Evolutionary conservation across 2,329 filamentous ascomycete genomes (phyloP), one percentile per base, ranked within the genome.

Genomic region (Nigrospora osmanthi): DNA sequence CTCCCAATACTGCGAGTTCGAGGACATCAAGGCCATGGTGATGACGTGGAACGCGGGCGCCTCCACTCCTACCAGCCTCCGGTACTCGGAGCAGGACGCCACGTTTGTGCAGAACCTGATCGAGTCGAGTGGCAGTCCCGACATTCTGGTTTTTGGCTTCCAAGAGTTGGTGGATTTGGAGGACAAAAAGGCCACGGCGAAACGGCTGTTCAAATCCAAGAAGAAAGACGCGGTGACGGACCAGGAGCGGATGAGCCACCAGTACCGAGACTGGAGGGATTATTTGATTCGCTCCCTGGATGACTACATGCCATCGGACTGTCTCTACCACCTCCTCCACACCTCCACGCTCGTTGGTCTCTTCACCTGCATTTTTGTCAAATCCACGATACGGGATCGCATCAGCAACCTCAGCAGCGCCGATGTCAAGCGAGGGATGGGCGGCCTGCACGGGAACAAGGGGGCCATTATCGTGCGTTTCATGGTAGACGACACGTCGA

Each of bases 111-210:
- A 82, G 52, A 81, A 91, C 46, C 75, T 95, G 14, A 72, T 98
- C 23, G 78, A 83, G 51, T 79, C 78, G n/a, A 83, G 85, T 49
- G 78, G 84, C 35, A 81, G 85, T 9, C 89, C 93, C 0, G 93
- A 97, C 54, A 89, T 98, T 41, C 68, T 97, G 3, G 80, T 97
- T 1, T 98, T 98, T 70, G 91, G 90, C 1, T 98, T 98, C 63
- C 93, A 98, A 64, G 93, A 98, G 65, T 75, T 98, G n/a, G 93
- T 98, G 4, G 93, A 98, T 59, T 73, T 98, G 9, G 93, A 98
- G 63, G 88, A 98, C 67, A 97, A 97, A 69, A 94, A 90, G 54
- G 86, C 94, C 42, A 97, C 91, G 17, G 93, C 93, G n/a, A 96
- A 93, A 67, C 89, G 87, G 45, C 82, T 97, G 54, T 84, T 97